Evolutionary conservation across 805 yeast species (phyloP), one percentile per base, ranked within the genome.

Genomic region (Spathaspora girioi): DNA sequence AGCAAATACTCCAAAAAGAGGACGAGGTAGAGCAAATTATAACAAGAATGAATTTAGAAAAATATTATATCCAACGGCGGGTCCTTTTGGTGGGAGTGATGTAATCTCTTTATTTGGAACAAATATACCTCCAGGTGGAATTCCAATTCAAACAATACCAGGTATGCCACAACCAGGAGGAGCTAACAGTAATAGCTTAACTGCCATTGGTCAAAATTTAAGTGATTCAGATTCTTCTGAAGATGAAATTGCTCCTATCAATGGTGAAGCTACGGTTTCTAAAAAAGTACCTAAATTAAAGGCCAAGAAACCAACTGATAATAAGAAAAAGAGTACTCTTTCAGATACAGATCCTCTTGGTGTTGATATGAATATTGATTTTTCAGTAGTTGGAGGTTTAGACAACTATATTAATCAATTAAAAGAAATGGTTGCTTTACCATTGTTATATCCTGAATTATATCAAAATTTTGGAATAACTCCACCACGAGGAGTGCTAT

Each of bases 71-170:
- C 96, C 97, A 6, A 93, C 97, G 0, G 90, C 91, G 14, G 99
- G 99, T 0, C 99, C 99, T 1, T 93, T 93, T 75, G 99, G 99
- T 27, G 99, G 99, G 19, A 86, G 93, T 54, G 97, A 93, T 64
- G 96, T 90, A 0, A 79, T 84, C 7, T 86, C 97, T 0, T 71
- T 93, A 29, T 90, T 91, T 67, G 92, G 94, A 5, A 78, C 80
- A 45, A 82, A 82, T 52, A 73, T 77, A 20, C 83, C 89, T 4
- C 79, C 80, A 1, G 76, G 75, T 6, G 77, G 79, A 1, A 70
- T 70, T 6, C 73, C 77, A 1, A 29, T 51, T 15, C 40, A 35
- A 35, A 35, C 15, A 6, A 60, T 71, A 12, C 66, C 69, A 8
- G 76, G 77, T 6, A 54, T 63, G 59, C 59, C 66, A 23, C 20